Percentiles rank a stretch among this genome's conserved stretches.
Evolutionary conservation across 2,329 filamentous ascomycete species (phyloP).

Genomic region (Zymoseptoria crescenta): DNA sequence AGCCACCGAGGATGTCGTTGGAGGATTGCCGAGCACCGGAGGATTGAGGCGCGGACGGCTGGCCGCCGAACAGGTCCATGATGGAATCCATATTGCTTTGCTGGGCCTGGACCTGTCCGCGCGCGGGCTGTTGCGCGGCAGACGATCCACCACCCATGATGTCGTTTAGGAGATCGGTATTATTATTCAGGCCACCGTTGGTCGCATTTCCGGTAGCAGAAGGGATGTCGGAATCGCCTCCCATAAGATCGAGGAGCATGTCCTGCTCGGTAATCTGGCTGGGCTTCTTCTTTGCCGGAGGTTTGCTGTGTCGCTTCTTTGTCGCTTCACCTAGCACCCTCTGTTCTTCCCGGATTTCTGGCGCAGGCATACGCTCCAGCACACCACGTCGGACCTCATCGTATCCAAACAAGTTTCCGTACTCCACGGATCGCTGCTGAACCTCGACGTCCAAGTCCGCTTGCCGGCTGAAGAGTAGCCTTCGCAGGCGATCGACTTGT

Average conservation of each 20-base stretch:
- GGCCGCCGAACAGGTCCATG: conserved; percentile 75
- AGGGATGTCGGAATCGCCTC: conserved; percentile 52
- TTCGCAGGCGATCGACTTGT: conserved; percentile 79
- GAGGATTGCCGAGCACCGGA: conserved; percentile 27
- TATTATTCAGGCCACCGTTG: conserved; percentile 55
- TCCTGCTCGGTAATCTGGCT: conserved; percentile 85
- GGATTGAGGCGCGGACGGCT: conserved; percentile 28
- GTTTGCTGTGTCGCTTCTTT: conserved; percentile 40
- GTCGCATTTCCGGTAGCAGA: conserved; percentile 47
- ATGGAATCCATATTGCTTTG: conserved; percentile 52
- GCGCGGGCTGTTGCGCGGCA: conserved; percentile 39
- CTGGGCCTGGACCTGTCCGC: conserved; percentile 14
- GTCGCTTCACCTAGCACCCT: conserved; percentile 77
- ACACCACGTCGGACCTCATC: conserved; percentile 84
- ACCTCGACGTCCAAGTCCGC: conserved; percentile 90
- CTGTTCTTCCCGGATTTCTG: conserved; percentile 93
- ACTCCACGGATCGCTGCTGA: conserved; percentile 92
- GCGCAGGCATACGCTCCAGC: conserved; percentile 93
- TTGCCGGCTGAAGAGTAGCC: conserved; percentile 68
- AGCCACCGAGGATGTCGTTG: conserved; percentile 36
- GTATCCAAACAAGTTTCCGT: conserved; percentile 85
- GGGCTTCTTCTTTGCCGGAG: conserved; percentile 64
- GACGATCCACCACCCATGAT: conserved; percentile 66
- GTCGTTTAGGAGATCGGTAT: conserved; percentile 80
- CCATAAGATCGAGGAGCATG: conserved; percentile 86